Evolutionary conservation across 2,329 filamentous ascomycete species (phyloP).

Genomic region (Metarhizium sp.): DNA sequence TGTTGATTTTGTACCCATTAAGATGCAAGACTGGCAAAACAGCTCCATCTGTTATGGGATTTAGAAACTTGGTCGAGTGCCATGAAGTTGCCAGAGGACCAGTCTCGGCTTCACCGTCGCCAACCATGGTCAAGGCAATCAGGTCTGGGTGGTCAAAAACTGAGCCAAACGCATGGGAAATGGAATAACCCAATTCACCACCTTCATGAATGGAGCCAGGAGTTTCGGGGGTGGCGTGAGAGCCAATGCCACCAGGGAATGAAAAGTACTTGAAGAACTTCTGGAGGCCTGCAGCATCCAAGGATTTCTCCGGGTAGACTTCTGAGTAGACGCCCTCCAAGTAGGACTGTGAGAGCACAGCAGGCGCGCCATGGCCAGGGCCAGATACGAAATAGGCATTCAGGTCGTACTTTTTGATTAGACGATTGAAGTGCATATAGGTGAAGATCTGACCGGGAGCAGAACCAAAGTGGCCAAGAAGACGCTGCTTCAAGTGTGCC

Average conservation of each 20-base stretch:
- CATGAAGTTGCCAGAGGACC: conserved; percentile 70
- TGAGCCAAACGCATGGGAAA: conserved; percentile 69
- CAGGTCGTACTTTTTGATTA: conserved; percentile 73
- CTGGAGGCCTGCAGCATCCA: conserved; percentile 59
- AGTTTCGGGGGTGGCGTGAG: conserved; percentile 70
- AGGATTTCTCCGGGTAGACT: conserved; percentile 64
- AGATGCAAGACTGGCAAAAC: conserved; percentile 70
- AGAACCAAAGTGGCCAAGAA: conserved; percentile 72
- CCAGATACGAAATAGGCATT: conserved; percentile 66
- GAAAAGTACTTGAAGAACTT: conserved; percentile 78
- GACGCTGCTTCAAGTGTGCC: conserved; percentile 63
- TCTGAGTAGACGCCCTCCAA: conserved; percentile 71
- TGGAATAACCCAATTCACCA: conserved; percentile 72
- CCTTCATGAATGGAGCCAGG: conserved; percentile 71
- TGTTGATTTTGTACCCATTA: conserved; percentile 82
- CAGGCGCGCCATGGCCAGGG: conserved; percentile 69
- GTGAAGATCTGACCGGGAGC: conserved; percentile 75
- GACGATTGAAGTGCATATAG: conserved; percentile 72
- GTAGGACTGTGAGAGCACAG: conserved; percentile 66
- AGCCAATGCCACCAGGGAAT: conserved; percentile 70
- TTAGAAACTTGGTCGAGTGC: conserved; percentile 77
- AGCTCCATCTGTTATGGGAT: conserved; percentile 68
- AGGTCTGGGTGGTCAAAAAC: conserved; percentile 68
- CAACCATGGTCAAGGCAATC: conserved; percentile 69
- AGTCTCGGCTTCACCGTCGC: conserved; percentile 74